phyloP scores from a whole-genome alignment of 345 rosid genomes.

The Aegle marmelos region DNA sequence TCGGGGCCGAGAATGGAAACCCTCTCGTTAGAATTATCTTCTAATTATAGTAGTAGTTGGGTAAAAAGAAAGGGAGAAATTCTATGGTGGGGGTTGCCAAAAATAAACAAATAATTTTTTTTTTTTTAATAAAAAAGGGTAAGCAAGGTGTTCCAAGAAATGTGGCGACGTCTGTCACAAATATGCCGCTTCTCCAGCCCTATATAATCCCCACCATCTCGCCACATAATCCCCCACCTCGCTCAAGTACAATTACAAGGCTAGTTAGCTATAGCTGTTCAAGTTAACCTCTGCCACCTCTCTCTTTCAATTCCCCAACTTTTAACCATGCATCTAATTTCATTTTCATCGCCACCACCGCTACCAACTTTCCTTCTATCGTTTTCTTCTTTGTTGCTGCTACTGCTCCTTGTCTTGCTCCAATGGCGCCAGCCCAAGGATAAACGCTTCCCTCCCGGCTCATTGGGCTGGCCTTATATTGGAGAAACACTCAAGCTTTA shows the following conservation, averaged over 20 bases:
- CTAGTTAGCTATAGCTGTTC: neutral
- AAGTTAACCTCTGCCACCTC: constrained; percentile 18
- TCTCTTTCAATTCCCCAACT: neutral
- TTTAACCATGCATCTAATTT: constrained; percentile 33
- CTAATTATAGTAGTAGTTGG: neutral
- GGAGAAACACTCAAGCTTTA: constrained; percentile 91
- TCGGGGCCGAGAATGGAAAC: neutral
- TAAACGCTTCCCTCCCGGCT: constrained; percentile 73
- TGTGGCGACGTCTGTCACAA: constrained; percentile 32
- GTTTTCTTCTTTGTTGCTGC: constrained; percentile 10
- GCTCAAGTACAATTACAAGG: neutral
- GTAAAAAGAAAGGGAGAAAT: neutral
- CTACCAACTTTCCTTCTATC: constrained; percentile 8
- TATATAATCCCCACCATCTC: constrained; percentile 22
- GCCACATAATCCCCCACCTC: neutral
- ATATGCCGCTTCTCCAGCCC: neutral
- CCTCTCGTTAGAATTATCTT: too few relatives aligned
- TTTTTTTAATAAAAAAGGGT: too few relatives aligned
- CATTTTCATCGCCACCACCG: constrained; percentile 5
- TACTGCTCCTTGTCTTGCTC: constrained; percentile 22
- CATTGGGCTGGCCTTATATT: constrained; percentile 96
- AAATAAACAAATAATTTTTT: neutral
- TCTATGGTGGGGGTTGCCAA: neutral
- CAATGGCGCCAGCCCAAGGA: constrained; percentile 40
- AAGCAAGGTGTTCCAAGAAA: constrained; percentile 28